phyloP scores from a whole-genome alignment of 2,329 filamentous ascomycete genomes.

The Fusarium nodosum region DNA sequence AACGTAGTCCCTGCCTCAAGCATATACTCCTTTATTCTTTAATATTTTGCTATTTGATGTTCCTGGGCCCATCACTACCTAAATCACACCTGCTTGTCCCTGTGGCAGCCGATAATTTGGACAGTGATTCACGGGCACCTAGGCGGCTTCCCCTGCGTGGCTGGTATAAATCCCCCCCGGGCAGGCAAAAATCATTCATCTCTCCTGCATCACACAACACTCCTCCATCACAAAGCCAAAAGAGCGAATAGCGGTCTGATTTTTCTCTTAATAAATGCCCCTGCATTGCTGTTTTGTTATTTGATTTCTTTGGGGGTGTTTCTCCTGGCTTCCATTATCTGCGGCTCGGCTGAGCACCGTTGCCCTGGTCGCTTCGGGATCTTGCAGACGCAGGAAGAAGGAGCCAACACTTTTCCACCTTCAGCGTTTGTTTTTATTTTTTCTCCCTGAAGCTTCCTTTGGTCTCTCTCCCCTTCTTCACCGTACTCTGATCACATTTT shows the following conservation, averaged over 20 bases:
- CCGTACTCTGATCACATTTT: background rate
- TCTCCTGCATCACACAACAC: slow-evolving; percentile 1
- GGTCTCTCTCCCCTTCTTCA: background rate
- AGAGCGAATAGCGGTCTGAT: background rate
- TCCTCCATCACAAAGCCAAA: background rate
- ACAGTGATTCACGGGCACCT: slow-evolving; percentile 5
- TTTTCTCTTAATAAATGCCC: background rate
- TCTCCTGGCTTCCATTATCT: background rate
- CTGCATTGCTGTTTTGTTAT: background rate
- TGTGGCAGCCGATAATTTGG: background rate
- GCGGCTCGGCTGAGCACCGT: background rate
- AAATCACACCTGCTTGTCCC: background rate
- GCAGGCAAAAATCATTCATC: background rate
- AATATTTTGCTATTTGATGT: background rate
- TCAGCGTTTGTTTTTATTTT: background rate
- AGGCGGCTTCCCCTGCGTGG: background rate
- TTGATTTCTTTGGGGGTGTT: background rate
- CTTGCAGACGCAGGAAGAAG: background rate
- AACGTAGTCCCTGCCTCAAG: background rate
- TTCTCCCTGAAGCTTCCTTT: background rate
- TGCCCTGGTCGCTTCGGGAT: slow-evolving; percentile 7
- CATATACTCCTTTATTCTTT: background rate
- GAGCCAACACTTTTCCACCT: background rate
- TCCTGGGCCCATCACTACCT: background rate
- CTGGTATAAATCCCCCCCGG: slow-evolving; percentile 19